Base-by-base conservation (phyloP, 805 yeast genomes). In the Lipomyces anomalus region DNA sequence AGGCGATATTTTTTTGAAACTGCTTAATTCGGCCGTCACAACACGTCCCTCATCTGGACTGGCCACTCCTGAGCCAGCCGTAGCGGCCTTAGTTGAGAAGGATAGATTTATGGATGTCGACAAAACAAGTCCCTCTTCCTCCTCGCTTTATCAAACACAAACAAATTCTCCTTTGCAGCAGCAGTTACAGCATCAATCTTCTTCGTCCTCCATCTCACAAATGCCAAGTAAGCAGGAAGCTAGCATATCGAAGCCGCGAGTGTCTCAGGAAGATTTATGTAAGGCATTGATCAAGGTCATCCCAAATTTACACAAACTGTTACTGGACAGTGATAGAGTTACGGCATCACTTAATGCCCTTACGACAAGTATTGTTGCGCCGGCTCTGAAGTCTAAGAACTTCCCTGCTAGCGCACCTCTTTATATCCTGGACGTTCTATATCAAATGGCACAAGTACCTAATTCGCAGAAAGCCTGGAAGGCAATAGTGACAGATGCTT, bases 321-420 rank as follows among this genome's bases (percentile, higher is more conserved):
- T 78, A 2, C 67, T 67, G 23, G 95, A 85, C 41, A 60, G 67
- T 1, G 97, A 89, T 53, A 80, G 76, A 52, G 74, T 75, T 16
- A 65, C 68, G 3, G 59, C 71, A 1, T 67, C 74, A 3, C 56
- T 84, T 0, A 68, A 76, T 1, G 65, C 74, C 1, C 70, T 88
- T 3, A 64, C 82, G 6, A 66, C 71, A n/a, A 74, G 75, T 35
- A 64, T 78, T 4, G 58, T 82, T 3, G 56, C 71, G 1, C 84
- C 89, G 1, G 69, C 70, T 23, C 57, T 77, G 22, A 82, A 75
- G 57, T 59, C 67, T 28, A 76, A 68, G 54, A 56, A 59, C 47
- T 62, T 70, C 20, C 69, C 69, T 1, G 50, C 56, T 16, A 67
- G 67, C 1, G 61, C 75, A 4, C 67, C 76, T 2, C 44, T 55